phyloP scores from a whole-genome alignment of 306 rosid genomes.

The Glycine tomentella region DNA sequence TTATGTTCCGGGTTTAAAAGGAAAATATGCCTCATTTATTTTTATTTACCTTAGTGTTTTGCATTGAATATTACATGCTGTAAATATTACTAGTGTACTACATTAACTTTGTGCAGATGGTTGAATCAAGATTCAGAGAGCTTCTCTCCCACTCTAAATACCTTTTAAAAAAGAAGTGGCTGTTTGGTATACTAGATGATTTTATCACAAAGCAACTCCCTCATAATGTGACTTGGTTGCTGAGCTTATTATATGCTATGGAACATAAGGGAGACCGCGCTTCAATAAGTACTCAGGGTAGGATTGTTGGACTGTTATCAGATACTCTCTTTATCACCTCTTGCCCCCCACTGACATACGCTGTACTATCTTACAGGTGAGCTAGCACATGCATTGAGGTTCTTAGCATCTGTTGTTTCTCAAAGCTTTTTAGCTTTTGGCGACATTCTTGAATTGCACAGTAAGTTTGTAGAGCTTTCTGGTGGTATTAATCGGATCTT shows the following conservation, averaged over 20 bases:
- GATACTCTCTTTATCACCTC: slow-evolving; percentile 25
- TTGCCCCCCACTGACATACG: slow-evolving; percentile 20
- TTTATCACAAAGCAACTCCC: slow-evolving; percentile 97
- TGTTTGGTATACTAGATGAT: slow-evolving; percentile 91
- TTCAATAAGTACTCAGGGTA: slow-evolving; percentile 82
- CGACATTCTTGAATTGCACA: slow-evolving; percentile 92
- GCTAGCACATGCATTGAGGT: slow-evolving; percentile 97
- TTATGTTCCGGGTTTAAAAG: slow-evolving; percentile 40
- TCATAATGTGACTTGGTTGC: slow-evolving; percentile 97
- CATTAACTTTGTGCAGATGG: slow-evolving; percentile 72
- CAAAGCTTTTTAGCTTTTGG: slow-evolving; percentile 99
- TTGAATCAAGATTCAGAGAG: slow-evolving; percentile 89
- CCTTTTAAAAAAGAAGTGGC: slow-evolving; percentile 88
- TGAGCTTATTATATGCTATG: slow-evolving; percentile 92
- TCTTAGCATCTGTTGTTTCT: slow-evolving; percentile 97
- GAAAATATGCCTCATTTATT: slow-evolving; percentile 13
- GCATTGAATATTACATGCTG: slow-evolving; percentile 28
- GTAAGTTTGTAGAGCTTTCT: slow-evolving; percentile 90
- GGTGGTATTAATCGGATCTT: slow-evolving; percentile 90
- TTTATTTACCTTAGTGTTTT: slow-evolving; percentile 41
- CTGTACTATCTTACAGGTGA: slow-evolving; percentile 67
- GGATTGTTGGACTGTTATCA: slow-evolving; percentile 43
- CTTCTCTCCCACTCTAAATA: slow-evolving; percentile 76
- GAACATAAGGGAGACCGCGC: slow-evolving; percentile 96
- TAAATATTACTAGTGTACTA: slow-evolving; percentile 45